phyloP scores from a whole-genome alignment of 1,139 yeast genomes.

The Diutina sp. region DNA sequence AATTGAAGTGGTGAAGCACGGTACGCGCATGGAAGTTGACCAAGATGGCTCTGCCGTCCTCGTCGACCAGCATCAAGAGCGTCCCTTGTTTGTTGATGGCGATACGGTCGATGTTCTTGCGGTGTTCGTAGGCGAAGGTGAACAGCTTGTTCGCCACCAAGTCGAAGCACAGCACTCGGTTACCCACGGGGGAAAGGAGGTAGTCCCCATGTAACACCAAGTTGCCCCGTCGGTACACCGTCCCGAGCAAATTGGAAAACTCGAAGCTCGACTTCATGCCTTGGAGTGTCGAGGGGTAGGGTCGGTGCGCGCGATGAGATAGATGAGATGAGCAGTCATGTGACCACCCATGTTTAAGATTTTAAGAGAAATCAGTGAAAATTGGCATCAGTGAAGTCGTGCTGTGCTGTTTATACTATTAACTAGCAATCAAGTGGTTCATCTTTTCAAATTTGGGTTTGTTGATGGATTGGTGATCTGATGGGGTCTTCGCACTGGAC shows the following conservation, averaged over 20 bases:
- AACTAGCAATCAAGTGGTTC: too few relatives aligned
- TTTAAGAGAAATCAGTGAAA: too few relatives aligned
- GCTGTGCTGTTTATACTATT: too few relatives aligned
- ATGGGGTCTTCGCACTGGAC: too few relatives aligned
- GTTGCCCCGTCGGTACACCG: conserved; percentile 89
- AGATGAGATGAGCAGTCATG: neutral
- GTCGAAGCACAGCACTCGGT: conserved; percentile 83
- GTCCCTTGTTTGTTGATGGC: conserved; percentile 80
- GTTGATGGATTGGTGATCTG: too few relatives aligned
- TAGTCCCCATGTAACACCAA: conserved; percentile 73
- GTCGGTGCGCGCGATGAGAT: neutral
- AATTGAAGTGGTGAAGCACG: conserved; percentile 91
- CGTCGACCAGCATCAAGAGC: conserved; percentile 73
- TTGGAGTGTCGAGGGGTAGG: neutral
- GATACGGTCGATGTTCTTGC: conserved; percentile 67
- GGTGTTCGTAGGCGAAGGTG: conserved; percentile 87
- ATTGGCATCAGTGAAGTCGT: too few relatives aligned
- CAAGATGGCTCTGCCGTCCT: conserved; percentile 85
- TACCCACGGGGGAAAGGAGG: conserved; percentile 87
- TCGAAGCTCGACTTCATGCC: conserved; percentile 35
- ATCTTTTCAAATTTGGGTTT: too few relatives aligned
- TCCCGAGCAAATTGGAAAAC: conserved; percentile 83
- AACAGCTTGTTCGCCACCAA: conserved; percentile 72
- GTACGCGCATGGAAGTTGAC: conserved; percentile 76
- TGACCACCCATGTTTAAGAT: too few relatives aligned